Evolutionary conservation across 352 stramenopile genomes (phyloP).

Genomic region (Bremia lactucae): DNA sequence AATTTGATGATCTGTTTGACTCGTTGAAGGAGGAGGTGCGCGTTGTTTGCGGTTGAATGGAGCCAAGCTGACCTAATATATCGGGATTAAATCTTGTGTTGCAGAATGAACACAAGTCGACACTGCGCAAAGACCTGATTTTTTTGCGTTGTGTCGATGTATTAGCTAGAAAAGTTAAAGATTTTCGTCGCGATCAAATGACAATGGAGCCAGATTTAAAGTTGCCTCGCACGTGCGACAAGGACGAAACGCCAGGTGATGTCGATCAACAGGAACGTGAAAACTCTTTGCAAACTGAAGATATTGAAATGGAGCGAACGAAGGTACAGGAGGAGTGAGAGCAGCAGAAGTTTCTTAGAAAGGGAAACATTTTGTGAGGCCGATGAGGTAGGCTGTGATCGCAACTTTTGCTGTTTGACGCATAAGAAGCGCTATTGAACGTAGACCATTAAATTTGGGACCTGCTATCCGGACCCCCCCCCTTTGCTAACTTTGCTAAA

Average conservation of each 20-base stretch:
- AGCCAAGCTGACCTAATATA: not conserved
- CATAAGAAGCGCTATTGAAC: too few species aligned
- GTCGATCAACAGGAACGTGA: constrained; percentile 1
- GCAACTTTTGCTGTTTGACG: too few species aligned
- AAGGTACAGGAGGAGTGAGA: constrained; percentile 3
- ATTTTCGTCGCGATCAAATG: constrained; percentile 16
- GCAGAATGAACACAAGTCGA: constrained; percentile 38
- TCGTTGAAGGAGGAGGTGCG: constrained; percentile 41
- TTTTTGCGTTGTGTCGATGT: constrained; percentile 50
- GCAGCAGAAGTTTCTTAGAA: too few species aligned
- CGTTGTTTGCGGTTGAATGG: not conserved
- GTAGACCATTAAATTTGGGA: too few species aligned
- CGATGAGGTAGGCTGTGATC: too few species aligned
- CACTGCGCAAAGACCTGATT: constrained; percentile 38
- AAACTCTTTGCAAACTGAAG: constrained; percentile 1
- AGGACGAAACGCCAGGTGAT: constrained; percentile 5
- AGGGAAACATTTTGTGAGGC: too few species aligned
- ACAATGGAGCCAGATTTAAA: constrained; percentile 20
- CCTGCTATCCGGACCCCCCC: too few species aligned
- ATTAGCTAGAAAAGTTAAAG: constrained; percentile 34
- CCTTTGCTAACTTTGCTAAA: too few species aligned
- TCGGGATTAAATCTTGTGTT: constrained; percentile 4
- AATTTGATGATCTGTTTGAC: constrained; percentile 38
- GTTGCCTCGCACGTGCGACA: constrained; percentile 12
- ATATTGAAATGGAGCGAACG: too few species aligned